Evolutionary conservation across 371 early-diverging fungal species (phyloP).

Genomic region (Capniomyces stellatus): DNA sequence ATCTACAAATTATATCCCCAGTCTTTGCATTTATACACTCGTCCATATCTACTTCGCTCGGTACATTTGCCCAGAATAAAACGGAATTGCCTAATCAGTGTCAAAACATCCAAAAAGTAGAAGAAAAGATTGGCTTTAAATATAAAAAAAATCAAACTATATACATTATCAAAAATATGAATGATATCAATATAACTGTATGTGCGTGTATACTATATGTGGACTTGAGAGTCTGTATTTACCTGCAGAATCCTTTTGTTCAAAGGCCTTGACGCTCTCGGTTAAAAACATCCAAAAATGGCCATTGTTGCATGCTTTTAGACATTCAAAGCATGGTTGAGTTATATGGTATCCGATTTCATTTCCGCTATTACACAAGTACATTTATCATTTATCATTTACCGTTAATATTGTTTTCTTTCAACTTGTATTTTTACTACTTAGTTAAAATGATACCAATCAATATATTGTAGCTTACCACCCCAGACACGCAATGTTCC

Average conservation of each 20-base stretch:
- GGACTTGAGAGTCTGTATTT: background rate
- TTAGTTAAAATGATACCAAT: background rate
- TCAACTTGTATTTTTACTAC: too few relatives aligned
- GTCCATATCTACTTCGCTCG: background rate
- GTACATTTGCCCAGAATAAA: background rate
- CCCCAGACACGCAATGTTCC: slow-evolving; percentile 83
- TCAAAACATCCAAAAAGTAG: background rate
- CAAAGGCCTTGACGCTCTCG: slow-evolving; percentile 42
- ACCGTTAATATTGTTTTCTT: background rate
- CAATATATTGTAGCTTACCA: slow-evolving; percentile 37
- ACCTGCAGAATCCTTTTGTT: slow-evolving; percentile 6
- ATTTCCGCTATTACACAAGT: slow-evolving; percentile 46
- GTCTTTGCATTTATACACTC: background rate
- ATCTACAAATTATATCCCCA: slow-evolving; percentile 1
- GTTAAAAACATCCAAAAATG: slow-evolving; percentile 96
- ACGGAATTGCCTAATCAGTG: background rate
- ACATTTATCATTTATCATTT: too few relatives aligned
- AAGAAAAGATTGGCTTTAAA: too few relatives aligned
- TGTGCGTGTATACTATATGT: too few relatives aligned
- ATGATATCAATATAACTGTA: background rate
- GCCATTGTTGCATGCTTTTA: slow-evolving; percentile 85
- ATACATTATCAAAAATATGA: background rate
- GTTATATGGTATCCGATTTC: slow-evolving; percentile 91
- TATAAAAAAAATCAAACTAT: background rate
- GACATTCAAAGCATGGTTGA: slow-evolving; percentile 80